These are phyloP conservation scores for Neolentinus lepideus DNA, from an alignment of 1,284 basidiomycete species.

Conservation along the genomic window DNA sequence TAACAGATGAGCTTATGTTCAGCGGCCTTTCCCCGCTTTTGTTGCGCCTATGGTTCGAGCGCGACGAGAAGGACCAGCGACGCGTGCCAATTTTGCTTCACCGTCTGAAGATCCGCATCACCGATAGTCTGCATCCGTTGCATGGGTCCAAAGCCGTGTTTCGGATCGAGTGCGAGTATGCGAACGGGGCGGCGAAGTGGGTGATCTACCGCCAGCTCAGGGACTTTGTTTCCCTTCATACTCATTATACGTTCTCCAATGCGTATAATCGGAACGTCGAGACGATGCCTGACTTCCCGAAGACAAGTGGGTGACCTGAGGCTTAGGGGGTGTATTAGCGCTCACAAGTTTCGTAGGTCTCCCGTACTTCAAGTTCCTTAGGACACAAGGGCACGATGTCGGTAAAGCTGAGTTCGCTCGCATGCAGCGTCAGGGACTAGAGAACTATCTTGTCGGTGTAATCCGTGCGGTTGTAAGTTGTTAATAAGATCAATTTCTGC, in stretches of 20 bases:
- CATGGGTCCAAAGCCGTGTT: constrained; percentile 79
- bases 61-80: constrained; percentile 81
- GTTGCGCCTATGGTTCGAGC: constrained; percentile 86
- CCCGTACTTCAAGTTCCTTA: constrained; percentile 84
- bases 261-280: constrained; percentile 66
- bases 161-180: constrained; percentile 95
- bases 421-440: constrained; percentile 74
- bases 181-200: constrained; percentile 92
- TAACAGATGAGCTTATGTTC: constrained; percentile 80
- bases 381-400: constrained; percentile 45
- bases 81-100: constrained; percentile 87
- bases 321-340: constrained; percentile 3
- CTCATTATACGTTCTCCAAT: constrained; percentile 87
- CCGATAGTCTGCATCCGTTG: constrained; percentile 80
- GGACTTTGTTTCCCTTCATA: constrained; percentile 89
- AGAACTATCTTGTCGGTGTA: constrained; percentile 86
- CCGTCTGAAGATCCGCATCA: constrained; percentile 77
- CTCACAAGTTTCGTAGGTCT: constrained; percentile 40
- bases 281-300: constrained; percentile 89
- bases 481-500: background rate
- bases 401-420: constrained; percentile 72
- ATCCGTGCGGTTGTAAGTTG: constrained; percentile 80
- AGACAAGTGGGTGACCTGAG: constrained; percentile 46
- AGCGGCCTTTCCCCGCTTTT: constrained; percentile 80
- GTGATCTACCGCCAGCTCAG: constrained; percentile 92